These are phyloP conservation scores for Collybia nuda DNA, from an alignment of 768 basidiomycete genomes.

Conservation along the genomic window DNA sequence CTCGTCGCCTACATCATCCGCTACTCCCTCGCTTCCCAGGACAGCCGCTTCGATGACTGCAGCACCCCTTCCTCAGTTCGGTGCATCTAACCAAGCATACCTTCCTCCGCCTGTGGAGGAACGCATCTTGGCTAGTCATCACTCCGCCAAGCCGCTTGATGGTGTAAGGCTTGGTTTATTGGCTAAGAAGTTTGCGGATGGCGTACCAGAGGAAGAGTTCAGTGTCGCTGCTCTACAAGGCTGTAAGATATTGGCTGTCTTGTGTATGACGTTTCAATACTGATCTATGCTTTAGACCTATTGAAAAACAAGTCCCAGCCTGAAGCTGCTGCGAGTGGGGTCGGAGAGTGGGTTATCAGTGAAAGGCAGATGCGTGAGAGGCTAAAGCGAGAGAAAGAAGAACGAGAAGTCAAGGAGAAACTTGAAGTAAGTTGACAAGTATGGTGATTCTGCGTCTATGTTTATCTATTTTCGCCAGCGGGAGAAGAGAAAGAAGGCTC, in stretches of 20 bases:
- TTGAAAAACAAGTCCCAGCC: conserved; percentile 85
- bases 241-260: conserved; percentile 54
- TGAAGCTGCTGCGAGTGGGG: conserved; percentile 68
- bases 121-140: conserved; percentile 55
- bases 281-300: conserved; percentile 49
- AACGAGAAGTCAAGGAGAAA: conserved; percentile 65
- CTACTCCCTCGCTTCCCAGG: conserved; percentile 15
- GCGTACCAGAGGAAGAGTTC: conserved; percentile 83
- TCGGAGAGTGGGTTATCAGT: conserved; percentile 67
- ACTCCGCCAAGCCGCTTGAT: conserved; percentile 66
- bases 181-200: conserved; percentile 77
- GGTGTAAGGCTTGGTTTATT: conserved; percentile 62
- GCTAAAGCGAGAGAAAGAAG: conserved; percentile 73
- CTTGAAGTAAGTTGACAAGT: conserved; percentile 50
- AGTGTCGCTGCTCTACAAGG: conserved; percentile 90
- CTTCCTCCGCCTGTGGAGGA: conserved; percentile 66
- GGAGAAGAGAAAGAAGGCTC: conserved; percentile 53
- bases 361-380: conserved; percentile 78
- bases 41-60: conserved; percentile 16
- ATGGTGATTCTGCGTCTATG: background rate
- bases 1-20: conserved; percentile 20
- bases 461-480: conserved; percentile 25
- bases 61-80: conserved; percentile 40
- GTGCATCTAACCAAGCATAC: conserved; percentile 58
- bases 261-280: conserved; percentile 11